Base-by-base conservation (phyloP, 2,329 filamentous ascomycete species). In the Colletotrichum navitas region DNA sequence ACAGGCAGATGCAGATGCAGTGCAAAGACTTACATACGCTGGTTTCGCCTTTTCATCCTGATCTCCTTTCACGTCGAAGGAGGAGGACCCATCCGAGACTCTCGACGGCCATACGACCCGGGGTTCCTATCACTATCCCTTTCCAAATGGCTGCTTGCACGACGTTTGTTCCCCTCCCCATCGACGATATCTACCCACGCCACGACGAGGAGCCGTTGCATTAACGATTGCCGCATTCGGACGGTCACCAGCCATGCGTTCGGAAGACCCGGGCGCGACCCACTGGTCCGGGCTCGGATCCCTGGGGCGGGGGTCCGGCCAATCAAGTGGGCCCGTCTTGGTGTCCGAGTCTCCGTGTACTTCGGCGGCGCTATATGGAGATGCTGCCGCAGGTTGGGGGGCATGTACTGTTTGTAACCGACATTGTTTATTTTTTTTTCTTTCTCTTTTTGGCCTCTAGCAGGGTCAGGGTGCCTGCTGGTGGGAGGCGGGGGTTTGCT, bases 181-280 rank as follows among this genome's bases (percentile, higher is more conserved):
- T 63, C 11, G 16, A n/a, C 18, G 43, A n/a, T 34, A 47, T 26
- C 16, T 43, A 29, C 24, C 21, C 32, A 36, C 34, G n/a, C 60
- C 21, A 49, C 63, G 39, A n/a, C 18, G 39, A 7, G 21, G 32
- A 34, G 16, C 47, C 47, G 59, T 43, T 32, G 21, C 16, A 49
- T 59, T 47, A n/a, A n/a, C 10, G 21, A 47, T 47, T 64, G 32
- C 69, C 54, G 45, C 52, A 47, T 71, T 55, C 47, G 68, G 65
- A 71, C 59, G 55, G 59, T 41, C 47, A 26, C 54, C 32, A 47
- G 41, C 68, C 65, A 59, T 64, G 69, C 69, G 59, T 34, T 51
- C 66, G 59, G 59, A 51, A 36, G 39, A 68, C 41, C 64, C 68
- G 5, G 51, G 34, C 18, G 29, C 18, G 39, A 63, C 24, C 39